Conservation (phyloP, 805 yeast species). For the Pichia cabralensis region DNA sequence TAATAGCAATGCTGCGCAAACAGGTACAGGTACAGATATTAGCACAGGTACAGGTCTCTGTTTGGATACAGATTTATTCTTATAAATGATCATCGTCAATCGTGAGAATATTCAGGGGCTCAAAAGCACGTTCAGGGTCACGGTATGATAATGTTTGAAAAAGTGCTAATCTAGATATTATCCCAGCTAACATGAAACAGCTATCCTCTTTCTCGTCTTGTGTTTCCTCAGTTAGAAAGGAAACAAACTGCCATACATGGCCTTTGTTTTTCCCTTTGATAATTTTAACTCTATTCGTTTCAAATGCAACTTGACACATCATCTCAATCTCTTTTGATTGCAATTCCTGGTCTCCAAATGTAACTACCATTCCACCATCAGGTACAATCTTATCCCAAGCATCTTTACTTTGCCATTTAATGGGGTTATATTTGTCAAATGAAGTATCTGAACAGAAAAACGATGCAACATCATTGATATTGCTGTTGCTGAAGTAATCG, state of each 20-base stretch:
- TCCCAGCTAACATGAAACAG: constrained; percentile 28
- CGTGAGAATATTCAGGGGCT: constrained; percentile 26
- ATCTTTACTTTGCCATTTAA: constrained; percentile 19
- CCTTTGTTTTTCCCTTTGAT: constrained; percentile 26
- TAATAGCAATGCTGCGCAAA: no score
- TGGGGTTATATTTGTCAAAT: constrained; percentile 12
- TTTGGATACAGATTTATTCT: not conserved
- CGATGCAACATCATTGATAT: constrained; percentile 11
- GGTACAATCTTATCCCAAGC: constrained; percentile 36
- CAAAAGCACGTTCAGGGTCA: constrained; percentile 15
- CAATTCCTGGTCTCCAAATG: constrained; percentile 36
- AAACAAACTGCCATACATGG: constrained; percentile 41
- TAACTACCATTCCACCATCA: constrained; percentile 29
- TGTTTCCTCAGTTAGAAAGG: constrained; percentile 31
- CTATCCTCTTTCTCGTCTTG: constrained; percentile 35
- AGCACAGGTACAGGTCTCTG: no score
- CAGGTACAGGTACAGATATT: no score
- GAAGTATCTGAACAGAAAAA: constrained; percentile 5
- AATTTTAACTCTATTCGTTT: constrained; percentile 25
- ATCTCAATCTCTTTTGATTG: constrained; percentile 28
- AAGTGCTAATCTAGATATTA: constrained; percentile 34
- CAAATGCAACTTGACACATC: constrained; percentile 20
- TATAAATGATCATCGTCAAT: constrained; percentile 24
- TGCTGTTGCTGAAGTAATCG: constrained; percentile 11
- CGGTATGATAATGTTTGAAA: constrained; percentile 28